Conservation (phyloP, 306 rosid genomes). For the peach (Prunus persica) region DNA sequence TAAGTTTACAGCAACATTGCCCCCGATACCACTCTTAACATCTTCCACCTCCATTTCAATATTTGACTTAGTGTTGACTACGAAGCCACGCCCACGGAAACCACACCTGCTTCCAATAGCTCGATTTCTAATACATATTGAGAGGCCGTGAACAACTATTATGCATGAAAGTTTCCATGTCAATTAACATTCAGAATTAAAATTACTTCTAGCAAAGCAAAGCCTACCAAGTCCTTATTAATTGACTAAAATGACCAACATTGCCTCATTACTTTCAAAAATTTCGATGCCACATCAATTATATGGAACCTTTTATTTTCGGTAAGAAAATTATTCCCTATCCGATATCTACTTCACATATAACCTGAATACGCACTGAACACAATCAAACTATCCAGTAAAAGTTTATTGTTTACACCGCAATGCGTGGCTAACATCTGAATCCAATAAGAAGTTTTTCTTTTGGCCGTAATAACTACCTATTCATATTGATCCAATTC, state of each 20-base stretch:
- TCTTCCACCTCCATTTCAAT: neutral
- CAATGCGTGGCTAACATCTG: neutral
- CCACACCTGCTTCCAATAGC: neutral
- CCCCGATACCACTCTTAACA: neutral
- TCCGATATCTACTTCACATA: neutral
- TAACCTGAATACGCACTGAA: neutral
- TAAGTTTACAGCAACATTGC: neutral
- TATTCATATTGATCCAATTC: constrained; percentile 1
- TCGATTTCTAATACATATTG: neutral
- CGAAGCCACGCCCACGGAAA: neutral
- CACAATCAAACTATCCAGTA: neutral
- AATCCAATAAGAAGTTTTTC: neutral
- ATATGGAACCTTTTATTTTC: neutral
- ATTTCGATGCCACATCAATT: neutral
- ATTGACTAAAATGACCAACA: neutral
- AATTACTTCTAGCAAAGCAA: neutral
- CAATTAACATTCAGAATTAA: neutral
- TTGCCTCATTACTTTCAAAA: neutral
- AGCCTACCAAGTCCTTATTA: neutral
- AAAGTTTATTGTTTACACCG: neutral
- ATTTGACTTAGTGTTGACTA: neutral
- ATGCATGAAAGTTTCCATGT: neutral
- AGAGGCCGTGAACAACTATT: neutral
- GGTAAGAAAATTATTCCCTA: neutral
- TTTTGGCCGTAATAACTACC: neutral